phyloP scores from a whole-genome alignment of 768 basidiomycete species.

The Aureoboletus auriporus region DNA sequence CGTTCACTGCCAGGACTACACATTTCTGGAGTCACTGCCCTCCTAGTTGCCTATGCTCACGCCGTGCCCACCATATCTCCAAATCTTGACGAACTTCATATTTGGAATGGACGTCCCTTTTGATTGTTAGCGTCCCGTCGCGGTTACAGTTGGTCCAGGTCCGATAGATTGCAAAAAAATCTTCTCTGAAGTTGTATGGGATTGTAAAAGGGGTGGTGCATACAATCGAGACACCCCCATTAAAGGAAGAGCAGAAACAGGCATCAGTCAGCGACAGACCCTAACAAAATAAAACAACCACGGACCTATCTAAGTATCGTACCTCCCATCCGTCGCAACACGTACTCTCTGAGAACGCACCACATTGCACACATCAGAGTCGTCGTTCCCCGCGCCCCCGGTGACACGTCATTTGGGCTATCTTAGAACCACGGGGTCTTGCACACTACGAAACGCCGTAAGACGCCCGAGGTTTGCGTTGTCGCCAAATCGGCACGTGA shows the following conservation, averaged over 20 bases:
- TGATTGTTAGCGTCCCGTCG: conserved; percentile 86
- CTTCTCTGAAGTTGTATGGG: conserved; percentile 73
- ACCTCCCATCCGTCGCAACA: conserved; percentile 47
- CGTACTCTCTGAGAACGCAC: conserved; percentile 59
- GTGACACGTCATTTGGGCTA: conserved; percentile 69
- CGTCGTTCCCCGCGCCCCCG: conserved; percentile 65
- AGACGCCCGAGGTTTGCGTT: conserved; percentile 68
- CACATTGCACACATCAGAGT: conserved; percentile 72
- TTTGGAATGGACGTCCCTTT: conserved; percentile 69
- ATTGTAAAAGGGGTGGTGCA: conserved; percentile 65
- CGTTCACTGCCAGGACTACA: conserved; percentile 19
- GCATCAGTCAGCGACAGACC: conserved; percentile 13
- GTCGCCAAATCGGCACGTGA: conserved; percentile 70
- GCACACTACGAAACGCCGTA: conserved; percentile 67
- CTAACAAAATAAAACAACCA: conserved; percentile 31
- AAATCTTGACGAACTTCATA: conserved; percentile 35
- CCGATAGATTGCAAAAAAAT: conserved; percentile 71
- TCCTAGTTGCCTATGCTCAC: conserved; percentile 31
- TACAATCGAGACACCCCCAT: conserved; percentile 48
- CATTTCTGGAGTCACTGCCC: conserved; percentile 32
- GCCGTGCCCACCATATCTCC: conserved; percentile 67
- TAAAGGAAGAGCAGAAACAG: conserved; percentile 13
- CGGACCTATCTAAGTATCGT: conserved; percentile 45
- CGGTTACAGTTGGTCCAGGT: too few relatives aligned
- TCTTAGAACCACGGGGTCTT: conserved; percentile 61